phyloP scores from a whole-genome alignment of 1,284 basidiomycete species.

The Phellopilus nigrolimitatus region DNA sequence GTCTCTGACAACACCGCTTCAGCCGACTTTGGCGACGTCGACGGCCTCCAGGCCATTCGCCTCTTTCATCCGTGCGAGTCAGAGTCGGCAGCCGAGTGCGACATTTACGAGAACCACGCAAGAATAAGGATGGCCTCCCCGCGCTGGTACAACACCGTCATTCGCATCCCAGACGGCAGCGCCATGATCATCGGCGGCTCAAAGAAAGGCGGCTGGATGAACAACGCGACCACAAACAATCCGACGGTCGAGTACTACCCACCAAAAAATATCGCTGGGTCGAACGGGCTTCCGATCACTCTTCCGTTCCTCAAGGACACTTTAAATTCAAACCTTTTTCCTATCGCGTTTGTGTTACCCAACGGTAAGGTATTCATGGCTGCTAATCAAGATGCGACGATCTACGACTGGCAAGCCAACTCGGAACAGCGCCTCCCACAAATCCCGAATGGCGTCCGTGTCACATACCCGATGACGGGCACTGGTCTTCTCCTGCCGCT shows the following conservation, averaged over 20 bases:
- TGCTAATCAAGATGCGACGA: slow-evolving; percentile 74
- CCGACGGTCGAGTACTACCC: slow-evolving; percentile 80
- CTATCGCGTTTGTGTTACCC: slow-evolving; percentile 71
- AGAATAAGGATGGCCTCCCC: slow-evolving; percentile 64
- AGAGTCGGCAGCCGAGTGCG: slow-evolving; percentile 44
- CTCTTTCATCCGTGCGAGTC: slow-evolving; percentile 67
- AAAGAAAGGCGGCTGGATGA: slow-evolving; percentile 76
- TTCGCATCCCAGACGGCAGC: slow-evolving; percentile 70
- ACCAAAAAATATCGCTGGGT: slow-evolving; percentile 63
- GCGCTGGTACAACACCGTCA: slow-evolving; percentile 72
- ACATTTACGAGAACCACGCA: slow-evolving; percentile 61
- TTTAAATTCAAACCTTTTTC: slow-evolving; percentile 78
- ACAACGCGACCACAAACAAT: slow-evolving; percentile 73
- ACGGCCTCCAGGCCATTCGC: slow-evolving; percentile 72
- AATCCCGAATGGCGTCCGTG: slow-evolving; percentile 75
- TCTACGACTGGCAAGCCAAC: slow-evolving; percentile 72
- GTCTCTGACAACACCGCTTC: slow-evolving; percentile 56
- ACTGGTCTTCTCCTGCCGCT: slow-evolving; percentile 70
- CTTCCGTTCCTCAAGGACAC: slow-evolving; percentile 66
- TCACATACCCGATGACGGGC: slow-evolving; percentile 80
- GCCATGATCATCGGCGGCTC: slow-evolving; percentile 80
- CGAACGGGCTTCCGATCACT: slow-evolving; percentile 58
- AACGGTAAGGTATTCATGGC: slow-evolving; percentile 72
- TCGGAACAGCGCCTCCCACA: slow-evolving; percentile 59
- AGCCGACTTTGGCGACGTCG: slow-evolving; percentile 69